These are phyloP conservation scores for Volvariella volvacea DNA, from an alignment of 1,284 basidiomycete species.

Conservation along the genomic window DNA sequence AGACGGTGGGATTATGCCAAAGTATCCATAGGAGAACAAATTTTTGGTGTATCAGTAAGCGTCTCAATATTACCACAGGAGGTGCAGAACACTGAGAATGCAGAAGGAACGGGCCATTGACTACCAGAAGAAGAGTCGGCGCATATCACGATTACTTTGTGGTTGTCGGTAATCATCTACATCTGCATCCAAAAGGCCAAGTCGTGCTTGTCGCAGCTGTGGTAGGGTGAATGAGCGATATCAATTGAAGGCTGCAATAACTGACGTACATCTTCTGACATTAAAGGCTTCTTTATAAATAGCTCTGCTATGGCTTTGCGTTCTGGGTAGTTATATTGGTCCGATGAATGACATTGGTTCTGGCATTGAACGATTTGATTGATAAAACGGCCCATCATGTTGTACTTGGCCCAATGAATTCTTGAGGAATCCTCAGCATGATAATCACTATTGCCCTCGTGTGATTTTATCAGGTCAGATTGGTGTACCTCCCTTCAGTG, in stretches of 20 bases:
- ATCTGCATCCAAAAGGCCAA: conserved; percentile 41
- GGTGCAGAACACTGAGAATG: too few species aligned
- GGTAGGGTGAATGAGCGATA: conserved; percentile 2
- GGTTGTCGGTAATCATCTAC: conserved; percentile 30
- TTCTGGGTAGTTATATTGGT: conserved; percentile 52
- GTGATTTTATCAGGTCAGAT: conserved; percentile 70
- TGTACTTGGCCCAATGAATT: conserved; percentile 84
- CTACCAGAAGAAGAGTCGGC: conserved; percentile 40
- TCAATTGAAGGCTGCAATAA: conserved; percentile 1
- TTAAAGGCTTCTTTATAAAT: conserved; percentile 44
- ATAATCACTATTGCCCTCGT: conserved; percentile 69
- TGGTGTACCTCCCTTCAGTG: conserved; percentile 71
- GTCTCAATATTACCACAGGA: too few species aligned
- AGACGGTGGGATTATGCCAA: too few species aligned
- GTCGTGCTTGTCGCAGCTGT: conserved; percentile 57
- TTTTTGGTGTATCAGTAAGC: too few species aligned
- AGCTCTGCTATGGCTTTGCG: conserved; percentile 45
- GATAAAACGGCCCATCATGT: conserved; percentile 77
- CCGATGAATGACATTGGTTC: conserved; percentile 53
- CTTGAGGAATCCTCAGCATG: conserved; percentile 51
- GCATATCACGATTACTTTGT: conserved; percentile 26
- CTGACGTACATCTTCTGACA: conserved; percentile 54
- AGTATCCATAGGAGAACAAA: too few species aligned
- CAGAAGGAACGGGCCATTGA: too few species aligned
- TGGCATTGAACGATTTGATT: conserved; percentile 65